Base-by-base conservation (phyloP, 805 yeast species). In the Candida hungchunana region DNA sequence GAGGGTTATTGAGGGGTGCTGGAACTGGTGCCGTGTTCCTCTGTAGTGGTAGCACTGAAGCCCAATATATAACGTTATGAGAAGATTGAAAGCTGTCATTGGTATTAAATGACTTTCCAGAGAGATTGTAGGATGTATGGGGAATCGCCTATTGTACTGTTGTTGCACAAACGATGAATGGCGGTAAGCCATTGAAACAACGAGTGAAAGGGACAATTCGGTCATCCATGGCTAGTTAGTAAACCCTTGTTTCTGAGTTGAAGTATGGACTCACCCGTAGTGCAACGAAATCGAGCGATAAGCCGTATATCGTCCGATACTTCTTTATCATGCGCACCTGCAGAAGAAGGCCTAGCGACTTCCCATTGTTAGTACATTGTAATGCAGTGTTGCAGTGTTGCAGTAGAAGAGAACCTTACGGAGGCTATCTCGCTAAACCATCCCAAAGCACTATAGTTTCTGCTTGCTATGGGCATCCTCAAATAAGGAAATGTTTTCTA, bases 251-350 rank as follows among this genome's bases (percentile, higher is more conserved):
- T 21, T 21, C 9, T 9, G 24, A 21, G 24, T 12, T 9, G 12
- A 21, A 21, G 24, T 12, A 9, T 11, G 10, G n/a, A 40, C 51
- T 26, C 16, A 48, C 50, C 5, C 37, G 28, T 3, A 62, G 40
- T 47, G 33, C 7, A 51, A 48, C 9, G 50, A 34, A 39, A 23
- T 66, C 71, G 34, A 57, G 56, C 1, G 72, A 67, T 1, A 64
- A 42, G 0, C 71, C 70, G 38, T 61, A 56, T 0, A 66, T 44
- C 1, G 69, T 60, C 21, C 46, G 49, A 34, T 56, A 59, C 12
- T 44, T 34, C 29, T 46, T 50, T 31, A 56, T 52, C 30, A 55
- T 55, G 18, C 47, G 43, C 5, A 38, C 28, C 18, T 44, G 47
- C 2, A 26, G 12, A 7, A 27, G 18, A 11, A 28, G 23, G 2